These are phyloP conservation scores for Dothistroma pini DNA, from an alignment of 2,329 filamentous ascomycete genomes.

Conservation along the genomic window DNA sequence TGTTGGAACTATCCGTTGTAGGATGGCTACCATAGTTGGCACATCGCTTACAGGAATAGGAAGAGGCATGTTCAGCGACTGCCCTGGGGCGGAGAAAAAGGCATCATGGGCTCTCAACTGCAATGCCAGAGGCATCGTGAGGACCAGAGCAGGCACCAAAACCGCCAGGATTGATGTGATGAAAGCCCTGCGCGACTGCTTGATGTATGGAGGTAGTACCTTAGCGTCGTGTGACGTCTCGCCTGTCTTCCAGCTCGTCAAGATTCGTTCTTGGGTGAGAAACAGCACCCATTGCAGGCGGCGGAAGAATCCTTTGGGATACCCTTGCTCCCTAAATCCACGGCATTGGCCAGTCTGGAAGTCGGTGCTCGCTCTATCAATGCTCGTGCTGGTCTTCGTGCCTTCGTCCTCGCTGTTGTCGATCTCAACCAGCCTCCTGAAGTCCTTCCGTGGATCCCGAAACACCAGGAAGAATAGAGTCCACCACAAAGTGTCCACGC, in stretches of 20 bases:
- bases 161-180: constrained; percentile 25
- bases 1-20: constrained; percentile 11
- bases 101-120: constrained; percentile 19
- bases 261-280: constrained; percentile 25
- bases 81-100: constrained; percentile 23
- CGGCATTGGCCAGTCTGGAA: background rate
- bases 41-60: background rate
- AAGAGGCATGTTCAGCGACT: constrained; percentile 7
- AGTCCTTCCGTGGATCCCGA: constrained; percentile 28
- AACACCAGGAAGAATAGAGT: constrained; percentile 26
- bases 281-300: constrained; percentile 29
- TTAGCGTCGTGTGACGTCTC: constrained; percentile 22
- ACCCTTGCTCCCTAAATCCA: constrained; percentile 16
- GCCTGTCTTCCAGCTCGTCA: constrained; percentile 30
- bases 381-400: background rate
- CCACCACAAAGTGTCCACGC: constrained; percentile 28
- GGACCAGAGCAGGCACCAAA: constrained; percentile 26
- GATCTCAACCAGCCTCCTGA: constrained; percentile 15
- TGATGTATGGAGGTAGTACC: constrained; percentile 26
- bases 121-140: constrained; percentile 15
- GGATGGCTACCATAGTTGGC: constrained; percentile 13
- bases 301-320: constrained; percentile 20
- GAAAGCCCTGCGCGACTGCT: constrained; percentile 18
- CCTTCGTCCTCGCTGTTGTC: background rate
- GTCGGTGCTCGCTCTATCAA: background rate